phyloP scores from a whole-genome alignment of 345 rosid genomes.

The Fremontodendron californicum region DNA sequence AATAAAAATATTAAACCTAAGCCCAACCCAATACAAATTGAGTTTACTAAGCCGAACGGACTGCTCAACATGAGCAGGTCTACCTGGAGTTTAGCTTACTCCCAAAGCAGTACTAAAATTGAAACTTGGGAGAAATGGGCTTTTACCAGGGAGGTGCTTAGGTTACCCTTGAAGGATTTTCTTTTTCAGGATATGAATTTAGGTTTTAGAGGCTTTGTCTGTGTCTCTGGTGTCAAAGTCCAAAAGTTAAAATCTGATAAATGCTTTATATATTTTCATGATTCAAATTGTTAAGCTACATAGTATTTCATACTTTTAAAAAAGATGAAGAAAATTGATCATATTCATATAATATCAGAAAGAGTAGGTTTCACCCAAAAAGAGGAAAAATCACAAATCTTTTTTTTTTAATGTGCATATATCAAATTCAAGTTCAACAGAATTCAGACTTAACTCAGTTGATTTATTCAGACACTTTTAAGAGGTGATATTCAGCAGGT shows the following conservation, averaged over 20 bases:
- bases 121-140: neutral
- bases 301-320: too few relatives aligned
- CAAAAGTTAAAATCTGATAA: neutral
- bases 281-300: neutral
- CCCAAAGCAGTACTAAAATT: too few relatives aligned
- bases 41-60: too few relatives aligned
- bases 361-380: neutral
- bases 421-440: neutral
- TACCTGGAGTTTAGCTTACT: too few relatives aligned
- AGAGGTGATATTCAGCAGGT: too few relatives aligned
- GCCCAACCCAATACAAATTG: too few relatives aligned
- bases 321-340: too few relatives aligned
- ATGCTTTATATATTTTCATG: neutral
- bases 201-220: neutral
- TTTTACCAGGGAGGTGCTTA: neutral
- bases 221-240: neutral
- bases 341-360: too few relatives aligned
- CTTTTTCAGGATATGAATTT: neutral
- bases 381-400: neutral
- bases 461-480: too few relatives aligned
- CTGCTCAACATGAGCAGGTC: too few relatives aligned
- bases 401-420: neutral
- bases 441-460: too few relatives aligned
- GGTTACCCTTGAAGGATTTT: neutral
- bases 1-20: too few relatives aligned